Base-by-base conservation (phyloP, 768 basidiomycete species). In the Macrolepiota dolichaula region DNA sequence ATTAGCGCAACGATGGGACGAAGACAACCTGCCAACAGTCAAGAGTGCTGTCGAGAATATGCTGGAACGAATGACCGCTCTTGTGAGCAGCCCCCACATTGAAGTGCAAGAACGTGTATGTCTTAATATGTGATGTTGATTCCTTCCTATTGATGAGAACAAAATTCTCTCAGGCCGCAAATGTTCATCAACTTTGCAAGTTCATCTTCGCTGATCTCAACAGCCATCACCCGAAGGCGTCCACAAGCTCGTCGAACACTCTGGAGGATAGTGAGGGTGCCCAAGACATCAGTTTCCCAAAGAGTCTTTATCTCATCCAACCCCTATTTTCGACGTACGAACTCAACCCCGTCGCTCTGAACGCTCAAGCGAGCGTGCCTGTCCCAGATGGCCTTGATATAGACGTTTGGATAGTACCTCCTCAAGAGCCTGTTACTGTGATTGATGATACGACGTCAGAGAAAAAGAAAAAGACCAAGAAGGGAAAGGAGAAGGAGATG, bases 51-150 rank as follows among this genome's bases (percentile, higher is more conserved):
- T 93, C 1, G 83, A 87, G 44, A 79, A 79, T 25, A 77, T 92
- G 59, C 74, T 88, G 27, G 76, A 72, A 12, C 82, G 85, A n/a
- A 73, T 93, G 56, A 69, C 75, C 15, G 78, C 79, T 4, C 88
- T 94, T 66, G 77, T 82, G 25, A 72, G 75, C 10, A 88, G 83
- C 67, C 73, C 81, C 0, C 82, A 96, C 67, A 86, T 94, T 50
- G 96, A 98, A 68, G 88, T 98, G 11, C 95, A 97, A 74, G 96
- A 98, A 73, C 81, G 96, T 68, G 94, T 93, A 64, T 64, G 87
- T 76, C n/a, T 60, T 44, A 29, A 36, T 32, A 32, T 32, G 3
- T 51, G 65, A 32, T n/a, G 9, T 52, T 17, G 22, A 36, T 32
- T n/a, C 11, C 15, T 17, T 7, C 42, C 6, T 51, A 24, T 59